Percentiles rank a stretch among this genome's conserved stretches.
Evolutionary conservation across 106 monocot genomes (phyloP).

Genomic region (Allium sativum): DNA sequence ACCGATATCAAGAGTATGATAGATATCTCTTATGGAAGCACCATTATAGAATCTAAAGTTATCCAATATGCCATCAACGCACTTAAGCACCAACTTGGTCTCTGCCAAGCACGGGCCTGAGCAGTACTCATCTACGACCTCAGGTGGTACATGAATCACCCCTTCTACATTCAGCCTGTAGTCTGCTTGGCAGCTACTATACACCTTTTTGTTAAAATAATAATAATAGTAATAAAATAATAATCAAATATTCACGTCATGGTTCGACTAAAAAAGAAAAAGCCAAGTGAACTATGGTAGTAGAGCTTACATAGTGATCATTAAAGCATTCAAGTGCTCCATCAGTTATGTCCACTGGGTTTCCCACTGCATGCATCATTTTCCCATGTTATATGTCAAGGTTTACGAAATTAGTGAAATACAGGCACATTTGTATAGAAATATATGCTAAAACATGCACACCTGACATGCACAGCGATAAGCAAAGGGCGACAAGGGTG

Average conservation of each 20-base stretch:
- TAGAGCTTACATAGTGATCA: slow-evolving; percentile 27
- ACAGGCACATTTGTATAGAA: neutral
- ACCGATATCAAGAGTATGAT: slow-evolving; percentile 30
- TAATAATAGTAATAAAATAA: neutral
- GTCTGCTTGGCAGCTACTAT: slow-evolving; percentile 46
- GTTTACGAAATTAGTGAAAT: neutral
- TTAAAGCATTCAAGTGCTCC: slow-evolving; percentile 58
- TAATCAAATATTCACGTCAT: neutral
- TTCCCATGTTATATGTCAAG: neutral
- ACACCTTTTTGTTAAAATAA: slow-evolving; percentile 42
- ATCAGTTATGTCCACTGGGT: slow-evolving; percentile 31
- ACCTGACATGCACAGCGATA: slow-evolving; percentile 30
- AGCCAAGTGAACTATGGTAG: neutral
- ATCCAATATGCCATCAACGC: slow-evolving; percentile 45
- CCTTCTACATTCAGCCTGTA: slow-evolving; percentile 51
- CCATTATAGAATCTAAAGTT: slow-evolving; percentile 84
- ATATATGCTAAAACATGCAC: neutral
- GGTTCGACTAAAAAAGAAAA: neutral
- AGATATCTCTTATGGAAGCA: slow-evolving; percentile 37
- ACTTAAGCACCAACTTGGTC: slow-evolving; percentile 67
- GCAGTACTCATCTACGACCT: slow-evolving; percentile 53
- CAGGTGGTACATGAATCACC: slow-evolving; percentile 30
- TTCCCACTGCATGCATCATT: slow-evolving; percentile 16
- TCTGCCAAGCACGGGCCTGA: slow-evolving; percentile 65
- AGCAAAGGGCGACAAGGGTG: slow-evolving; percentile 2